Evolutionary conservation across 495 filamentous ascomycete species (phyloP).

Genomic region (Aspergillus heteromorphus): DNA sequence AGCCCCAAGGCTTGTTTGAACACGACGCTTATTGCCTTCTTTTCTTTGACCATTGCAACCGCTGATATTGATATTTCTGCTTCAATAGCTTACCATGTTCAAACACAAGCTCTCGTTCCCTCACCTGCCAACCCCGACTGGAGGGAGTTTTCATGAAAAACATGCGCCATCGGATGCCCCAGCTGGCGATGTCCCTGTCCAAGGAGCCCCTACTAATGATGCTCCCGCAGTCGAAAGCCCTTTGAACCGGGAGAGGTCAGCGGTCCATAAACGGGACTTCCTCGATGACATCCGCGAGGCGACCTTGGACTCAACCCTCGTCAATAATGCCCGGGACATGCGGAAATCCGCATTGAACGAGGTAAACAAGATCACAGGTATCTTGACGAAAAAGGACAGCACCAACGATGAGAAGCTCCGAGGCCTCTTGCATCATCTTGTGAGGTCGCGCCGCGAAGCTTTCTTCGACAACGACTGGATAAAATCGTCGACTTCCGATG

Average conservation of each 20-base stretch:
- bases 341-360: not conserved
- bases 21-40: too few relatives aligned
- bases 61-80: too few relatives aligned
- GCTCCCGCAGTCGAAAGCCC: not conserved
- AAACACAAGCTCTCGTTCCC: not conserved
- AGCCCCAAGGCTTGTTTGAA: too few relatives aligned
- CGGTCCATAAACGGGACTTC: not conserved
- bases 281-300: not conserved
- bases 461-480: not conserved
- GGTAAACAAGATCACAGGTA: not conserved
- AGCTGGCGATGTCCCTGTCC: not conserved
- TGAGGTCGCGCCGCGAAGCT: not conserved
- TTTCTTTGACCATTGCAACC: too few relatives aligned
- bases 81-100: not conserved
- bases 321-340: not conserved
- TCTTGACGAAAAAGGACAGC: not conserved
- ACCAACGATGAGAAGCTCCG: not conserved
- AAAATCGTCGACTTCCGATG: not conserved
- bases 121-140: not conserved
- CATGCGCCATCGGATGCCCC: not conserved
- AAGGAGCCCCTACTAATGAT: not conserved
- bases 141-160: not conserved
- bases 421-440: not conserved
- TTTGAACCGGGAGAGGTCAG: not conserved
- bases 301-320: not conserved